Evolutionary conservation across 2,329 filamentous ascomycete species (phyloP).

Genomic region (Fusarium chaquense): DNA sequence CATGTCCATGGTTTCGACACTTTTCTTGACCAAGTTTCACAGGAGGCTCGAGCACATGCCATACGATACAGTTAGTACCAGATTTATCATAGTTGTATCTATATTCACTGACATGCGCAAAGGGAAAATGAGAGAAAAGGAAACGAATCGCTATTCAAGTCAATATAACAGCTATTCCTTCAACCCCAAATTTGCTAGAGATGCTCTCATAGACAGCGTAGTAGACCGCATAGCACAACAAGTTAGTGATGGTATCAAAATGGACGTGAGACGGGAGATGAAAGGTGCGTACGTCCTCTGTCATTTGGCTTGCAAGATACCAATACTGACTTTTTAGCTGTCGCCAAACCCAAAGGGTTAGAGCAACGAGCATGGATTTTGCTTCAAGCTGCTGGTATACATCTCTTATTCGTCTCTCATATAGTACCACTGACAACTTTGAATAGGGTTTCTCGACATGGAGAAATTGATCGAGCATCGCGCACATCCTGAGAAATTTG

Average conservation of each 20-base stretch:
- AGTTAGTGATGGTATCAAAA: conserved; percentile 27
- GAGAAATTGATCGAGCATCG: conserved; percentile 43
- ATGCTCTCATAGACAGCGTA: conserved; percentile 22
- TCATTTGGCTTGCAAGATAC: neutral
- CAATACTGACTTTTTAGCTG: conserved; percentile 2
- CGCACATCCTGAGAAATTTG: conserved; percentile 27
- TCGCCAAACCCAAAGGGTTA: conserved; percentile 22
- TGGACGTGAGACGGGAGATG: conserved; percentile 29
- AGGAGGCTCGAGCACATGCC: conserved; percentile 39
- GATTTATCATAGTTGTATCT: too few species aligned
- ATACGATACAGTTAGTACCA: conserved; percentile 33
- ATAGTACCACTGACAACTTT: neutral
- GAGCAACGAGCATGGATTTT: conserved; percentile 39
- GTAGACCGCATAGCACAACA: conserved; percentile 30
- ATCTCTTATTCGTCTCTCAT: too few species aligned
- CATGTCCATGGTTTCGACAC: conserved; percentile 42
- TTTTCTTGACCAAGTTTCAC: conserved; percentile 40
- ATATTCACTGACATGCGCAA: neutral
- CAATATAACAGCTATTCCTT: neutral
- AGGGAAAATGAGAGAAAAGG: conserved; percentile 30
- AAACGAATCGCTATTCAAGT: neutral
- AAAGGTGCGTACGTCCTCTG: conserved; percentile 7
- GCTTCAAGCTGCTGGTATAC: conserved; percentile 34
- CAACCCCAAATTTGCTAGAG: neutral
- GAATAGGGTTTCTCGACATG: conserved; percentile 37